Evolutionary conservation across 495 filamentous ascomycete genomes (phyloP).

Genomic region (Trichoderma reesei): DNA sequence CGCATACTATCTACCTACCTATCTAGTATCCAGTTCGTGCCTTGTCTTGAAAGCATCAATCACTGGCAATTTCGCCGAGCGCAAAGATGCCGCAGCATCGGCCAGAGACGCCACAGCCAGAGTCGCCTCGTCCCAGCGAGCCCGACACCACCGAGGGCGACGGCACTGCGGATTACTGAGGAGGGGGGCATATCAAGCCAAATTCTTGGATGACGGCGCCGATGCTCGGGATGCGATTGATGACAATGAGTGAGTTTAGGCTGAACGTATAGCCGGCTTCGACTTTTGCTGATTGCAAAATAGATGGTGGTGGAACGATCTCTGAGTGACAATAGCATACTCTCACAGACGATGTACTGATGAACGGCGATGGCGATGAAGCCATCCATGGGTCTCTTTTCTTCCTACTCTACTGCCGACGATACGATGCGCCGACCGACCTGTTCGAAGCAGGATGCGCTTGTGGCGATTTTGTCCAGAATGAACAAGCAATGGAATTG

Average conservation of each 20-base stretch:
- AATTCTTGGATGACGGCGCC: background rate
- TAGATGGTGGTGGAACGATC: too few species aligned
- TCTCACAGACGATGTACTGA: background rate
- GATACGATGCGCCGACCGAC: background rate
- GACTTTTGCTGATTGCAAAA: background rate
- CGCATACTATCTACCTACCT: too few species aligned
- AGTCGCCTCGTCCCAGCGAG: background rate
- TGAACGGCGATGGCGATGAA: background rate
- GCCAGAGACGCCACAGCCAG: constrained; percentile 5
- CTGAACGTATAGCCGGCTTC: background rate
- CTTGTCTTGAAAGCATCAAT: background rate
- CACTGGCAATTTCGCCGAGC: background rate
- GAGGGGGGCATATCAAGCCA: background rate
- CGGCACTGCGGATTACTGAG: constrained; percentile 4
- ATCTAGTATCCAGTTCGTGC: too few species aligned
- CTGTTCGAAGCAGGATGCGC: background rate
- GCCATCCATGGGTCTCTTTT: background rate
- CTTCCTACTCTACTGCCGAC: background rate
- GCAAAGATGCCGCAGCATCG: constrained; percentile 1
- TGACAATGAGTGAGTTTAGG: background rate
- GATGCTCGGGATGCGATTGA: background rate
- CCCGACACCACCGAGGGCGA: constrained; percentile 2
- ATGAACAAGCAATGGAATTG: background rate
- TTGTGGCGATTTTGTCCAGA: background rate
- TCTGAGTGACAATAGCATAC: background rate